Percentiles rank a stretch among this genome's conserved stretches.
Evolutionary conservation across 257 asterid genomes (phyloP).

Genomic region (Linaria vulgaris): DNA sequence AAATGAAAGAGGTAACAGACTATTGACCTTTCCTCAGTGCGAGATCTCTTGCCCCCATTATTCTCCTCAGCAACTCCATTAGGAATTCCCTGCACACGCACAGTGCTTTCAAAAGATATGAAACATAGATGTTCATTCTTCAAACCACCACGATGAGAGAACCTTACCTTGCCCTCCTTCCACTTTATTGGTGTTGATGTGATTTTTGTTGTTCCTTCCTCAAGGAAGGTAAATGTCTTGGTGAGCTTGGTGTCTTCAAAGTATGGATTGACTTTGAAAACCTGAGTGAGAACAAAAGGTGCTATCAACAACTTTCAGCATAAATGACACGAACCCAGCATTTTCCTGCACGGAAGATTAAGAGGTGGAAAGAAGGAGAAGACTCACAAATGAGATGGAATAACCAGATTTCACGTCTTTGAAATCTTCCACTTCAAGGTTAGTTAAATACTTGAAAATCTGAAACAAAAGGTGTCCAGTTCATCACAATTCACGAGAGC

Average conservation of each 20-base stretch:
- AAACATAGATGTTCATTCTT: slow-evolving; percentile 4
- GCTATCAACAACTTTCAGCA: slow-evolving; percentile 13
- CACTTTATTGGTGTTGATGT: slow-evolving; percentile 82
- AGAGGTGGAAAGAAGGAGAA: slow-evolving; percentile 10
- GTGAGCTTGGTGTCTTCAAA: slow-evolving; percentile 77
- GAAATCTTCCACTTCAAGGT: slow-evolving; percentile 89
- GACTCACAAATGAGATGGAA: slow-evolving; percentile 80
- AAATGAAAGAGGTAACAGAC: slow-evolving; percentile 4
- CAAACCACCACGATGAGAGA: slow-evolving; percentile 13
- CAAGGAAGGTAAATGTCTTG: slow-evolving; percentile 81
- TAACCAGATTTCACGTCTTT: slow-evolving; percentile 94
- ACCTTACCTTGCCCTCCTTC: slow-evolving; percentile 89
- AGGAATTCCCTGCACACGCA: slow-evolving; percentile 59
- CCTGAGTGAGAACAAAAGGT: slow-evolving; percentile 38
- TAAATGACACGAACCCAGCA: slow-evolving; percentile 2
- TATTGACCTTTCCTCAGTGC: slow-evolving; percentile 72
- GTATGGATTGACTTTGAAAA: slow-evolving; percentile 75
- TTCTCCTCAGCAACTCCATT: slow-evolving; percentile 77
- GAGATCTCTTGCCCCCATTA: slow-evolving; percentile 80
- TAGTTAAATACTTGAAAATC: slow-evolving; percentile 78
- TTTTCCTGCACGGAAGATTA: not conserved
- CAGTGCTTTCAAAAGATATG: slow-evolving; percentile 26
- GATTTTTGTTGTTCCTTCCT: slow-evolving; percentile 78
- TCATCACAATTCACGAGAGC: slow-evolving; percentile 7
- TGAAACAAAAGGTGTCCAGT: slow-evolving; percentile 28